Evolutionary conservation across 805 yeast species (phyloP).

Genomic region (Ogataea haglerorum): DNA sequence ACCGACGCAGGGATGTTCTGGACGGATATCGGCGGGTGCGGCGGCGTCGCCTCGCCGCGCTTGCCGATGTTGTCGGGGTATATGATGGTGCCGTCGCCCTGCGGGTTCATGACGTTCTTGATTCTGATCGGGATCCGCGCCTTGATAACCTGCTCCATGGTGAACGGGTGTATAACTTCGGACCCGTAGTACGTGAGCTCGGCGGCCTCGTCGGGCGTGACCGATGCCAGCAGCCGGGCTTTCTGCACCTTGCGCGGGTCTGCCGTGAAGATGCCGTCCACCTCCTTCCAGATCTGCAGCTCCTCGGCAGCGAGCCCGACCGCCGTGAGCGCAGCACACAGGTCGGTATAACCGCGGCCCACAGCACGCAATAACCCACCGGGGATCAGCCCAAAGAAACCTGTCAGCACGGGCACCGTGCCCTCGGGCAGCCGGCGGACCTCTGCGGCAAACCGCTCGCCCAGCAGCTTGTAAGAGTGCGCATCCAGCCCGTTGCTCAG

Average conservation of each 20-base stretch:
- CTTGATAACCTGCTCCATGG: conserved; percentile 97
- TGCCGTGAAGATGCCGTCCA: conserved; percentile 97
- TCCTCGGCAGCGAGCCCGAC: conserved; percentile 92
- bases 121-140: conserved; percentile 96
- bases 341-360: conserved; percentile 96
- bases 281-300: conserved; percentile 98
- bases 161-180: conserved; percentile 97
- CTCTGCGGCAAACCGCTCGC: conserved; percentile 49
- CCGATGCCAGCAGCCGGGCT: conserved; percentile 80
- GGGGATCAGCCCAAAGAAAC: conserved; percentile 94
- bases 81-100: conserved; percentile 89
- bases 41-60: conserved; percentile 87
- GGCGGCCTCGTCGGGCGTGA: conserved; percentile 98
- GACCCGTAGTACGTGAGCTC: conserved; percentile 97
- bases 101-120: conserved; percentile 91
- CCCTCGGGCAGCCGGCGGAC: conserved; percentile 38
- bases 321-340: conserved; percentile 95
- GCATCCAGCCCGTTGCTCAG: conserved; percentile 60
- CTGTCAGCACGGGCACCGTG: conserved; percentile 86
- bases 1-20: conserved; percentile 42
- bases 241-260: conserved; percentile 94
- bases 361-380: conserved; percentile 91
- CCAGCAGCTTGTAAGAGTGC: conserved; percentile 54
- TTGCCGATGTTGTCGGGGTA: conserved; percentile 87
- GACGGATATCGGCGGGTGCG: conserved; percentile 86